phyloP scores from a whole-genome alignment of 2,329 filamentous ascomycete genomes.

The Xylaria sp. region DNA sequence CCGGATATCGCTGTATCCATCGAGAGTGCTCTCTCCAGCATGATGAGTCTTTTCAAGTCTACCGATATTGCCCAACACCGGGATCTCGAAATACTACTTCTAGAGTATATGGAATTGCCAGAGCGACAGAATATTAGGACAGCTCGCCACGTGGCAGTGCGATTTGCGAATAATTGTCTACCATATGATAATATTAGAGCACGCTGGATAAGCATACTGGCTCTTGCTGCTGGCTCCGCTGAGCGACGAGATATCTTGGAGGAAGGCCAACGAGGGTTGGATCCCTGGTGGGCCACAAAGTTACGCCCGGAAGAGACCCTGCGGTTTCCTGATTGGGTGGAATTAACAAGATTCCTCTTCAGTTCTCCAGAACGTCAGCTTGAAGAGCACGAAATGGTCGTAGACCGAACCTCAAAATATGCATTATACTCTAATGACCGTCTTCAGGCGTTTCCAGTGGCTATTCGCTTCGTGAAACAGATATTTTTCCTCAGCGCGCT shows the following conservation, averaged over 20 bases:
- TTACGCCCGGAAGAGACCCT: constrained; percentile 51
- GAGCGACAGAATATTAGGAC: constrained; percentile 71
- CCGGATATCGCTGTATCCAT: constrained; percentile 85
- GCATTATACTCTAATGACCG: constrained; percentile 56
- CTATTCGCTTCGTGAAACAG: constrained; percentile 73
- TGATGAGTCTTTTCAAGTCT: constrained; percentile 63
- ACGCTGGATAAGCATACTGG: constrained; percentile 89
- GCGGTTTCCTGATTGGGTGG: constrained; percentile 62
- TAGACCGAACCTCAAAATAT: constrained; percentile 55
- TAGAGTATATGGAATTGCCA: constrained; percentile 72
- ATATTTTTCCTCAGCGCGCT: constrained; percentile 64
- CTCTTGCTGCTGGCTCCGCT: constrained; percentile 72
- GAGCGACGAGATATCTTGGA: constrained; percentile 87
- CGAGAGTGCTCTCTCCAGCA: constrained; percentile 85
- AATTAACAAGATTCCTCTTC: constrained; percentile 64
- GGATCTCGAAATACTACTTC: constrained; percentile 65
- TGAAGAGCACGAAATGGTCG: constrained; percentile 48
- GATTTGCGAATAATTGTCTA: constrained; percentile 90
- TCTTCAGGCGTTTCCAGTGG: constrained; percentile 71
- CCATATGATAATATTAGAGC: constrained; percentile 81
- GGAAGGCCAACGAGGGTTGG: constrained; percentile 88
- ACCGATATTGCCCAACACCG: constrained; percentile 46
- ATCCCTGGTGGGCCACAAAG: constrained; percentile 65
- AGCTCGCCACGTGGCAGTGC: constrained; percentile 82
- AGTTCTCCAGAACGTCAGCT: constrained; percentile 39